Base-by-base conservation (phyloP, 805 yeast species). In the Millerago galiae region DNA sequence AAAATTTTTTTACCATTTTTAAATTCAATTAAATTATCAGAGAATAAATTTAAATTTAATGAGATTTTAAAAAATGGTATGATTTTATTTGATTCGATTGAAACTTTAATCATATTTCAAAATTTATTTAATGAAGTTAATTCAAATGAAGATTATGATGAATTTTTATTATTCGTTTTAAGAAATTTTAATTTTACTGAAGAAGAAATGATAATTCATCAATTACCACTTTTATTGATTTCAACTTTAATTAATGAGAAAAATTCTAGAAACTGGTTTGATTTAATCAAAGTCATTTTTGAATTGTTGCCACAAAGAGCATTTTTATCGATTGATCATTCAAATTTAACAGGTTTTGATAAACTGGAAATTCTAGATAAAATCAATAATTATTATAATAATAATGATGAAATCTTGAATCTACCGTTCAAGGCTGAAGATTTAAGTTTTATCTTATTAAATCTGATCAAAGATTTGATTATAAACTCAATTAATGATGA, bases 61-160 rank as follows among this genome's bases (percentile, higher is more conserved):
- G 82, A 75, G 10, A 63, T 83, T 0, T 45, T 83, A 32, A 69
- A 69, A 36, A 72, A 81, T 26, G 85, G 88, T 0, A 74, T 75
- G 41, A 66, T 80, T 0, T 80, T 91, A 43, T 88, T 93, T 58
- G 96, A 93, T 61, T 82, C 87, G 5, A 83, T 90, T 3, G 99
- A 93, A 55, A 77, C 96, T 0, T 60, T 70, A 24, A 74, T 74
- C 24, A 90, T 93, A 5, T 91, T 96, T 90, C 70, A 79, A 4
- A 76, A 77, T 45, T 61, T 83, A 2, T 66, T 75, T 37, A 41
- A 38, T 24, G 60, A 60, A 2, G 58, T 81, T n/a, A 29, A 11
- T 11, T 9, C 29, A 12, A 13, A 27, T 27, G 29, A 29, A 29
- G 47, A 73, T 32, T 51, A 77, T 17, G 72, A 68, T 0, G 18